A percentile compares a stretch with the other conserved stretches of the same genome.
These are phyloP conservation scores for Salix caprea DNA, from an alignment of 345 rosid genomes.

Conservation along the genomic window DNA sequence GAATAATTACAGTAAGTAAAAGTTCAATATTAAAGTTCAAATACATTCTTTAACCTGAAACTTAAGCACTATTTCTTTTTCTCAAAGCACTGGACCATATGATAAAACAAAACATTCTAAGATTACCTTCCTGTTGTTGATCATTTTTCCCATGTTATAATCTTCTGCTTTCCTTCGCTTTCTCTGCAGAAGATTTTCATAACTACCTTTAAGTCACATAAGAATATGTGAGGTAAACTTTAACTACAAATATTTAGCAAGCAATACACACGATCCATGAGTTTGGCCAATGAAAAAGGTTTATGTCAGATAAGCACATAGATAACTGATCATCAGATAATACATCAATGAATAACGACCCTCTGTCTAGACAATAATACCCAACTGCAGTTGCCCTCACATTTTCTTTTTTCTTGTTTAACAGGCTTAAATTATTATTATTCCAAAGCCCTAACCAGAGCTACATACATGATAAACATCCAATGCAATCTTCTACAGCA, in stretches of 20 bases:
- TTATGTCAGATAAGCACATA: not conserved
- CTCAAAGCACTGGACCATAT: not conserved
- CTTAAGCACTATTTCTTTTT: not conserved
- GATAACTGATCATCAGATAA: not conserved
- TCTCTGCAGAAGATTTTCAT: constrained; percentile 48
- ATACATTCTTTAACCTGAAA: not conserved
- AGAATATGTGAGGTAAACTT: not conserved
- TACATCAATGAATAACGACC: not conserved
- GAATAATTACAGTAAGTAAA: not conserved
- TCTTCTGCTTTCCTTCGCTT: constrained; percentile 88
- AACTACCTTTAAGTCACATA: not conserved
- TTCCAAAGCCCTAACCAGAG: not conserved
- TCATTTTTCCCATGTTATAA: constrained; percentile 49
- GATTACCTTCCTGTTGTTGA: constrained; percentile 62
- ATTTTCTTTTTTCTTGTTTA: not conserved
- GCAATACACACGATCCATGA: not conserved
- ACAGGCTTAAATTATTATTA: not conserved
- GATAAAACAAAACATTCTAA: not conserved
- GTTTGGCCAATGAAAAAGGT: not conserved
- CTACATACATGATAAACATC: not conserved
- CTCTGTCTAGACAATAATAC: not conserved
- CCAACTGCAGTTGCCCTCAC: not conserved
- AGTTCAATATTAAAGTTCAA: not conserved
- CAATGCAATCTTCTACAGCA: not conserved
- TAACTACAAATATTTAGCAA: not conserved